phyloP scores from a whole-genome alignment of 2,329 filamentous ascomycete species.

The Ciborinia camelliae region DNA sequence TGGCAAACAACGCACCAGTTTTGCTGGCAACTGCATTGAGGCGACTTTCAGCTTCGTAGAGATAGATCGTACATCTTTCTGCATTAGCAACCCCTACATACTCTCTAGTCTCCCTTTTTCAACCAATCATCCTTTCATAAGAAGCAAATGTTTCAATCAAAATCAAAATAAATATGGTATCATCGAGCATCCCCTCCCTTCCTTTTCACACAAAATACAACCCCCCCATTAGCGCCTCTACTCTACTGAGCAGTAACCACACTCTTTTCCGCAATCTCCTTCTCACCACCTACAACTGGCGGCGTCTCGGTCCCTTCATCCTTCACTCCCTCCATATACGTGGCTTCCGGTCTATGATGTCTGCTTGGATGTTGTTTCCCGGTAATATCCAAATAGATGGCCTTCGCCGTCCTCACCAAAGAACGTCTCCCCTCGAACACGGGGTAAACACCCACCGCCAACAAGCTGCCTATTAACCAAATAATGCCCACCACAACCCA shows the following conservation, averaged over 20 bases:
- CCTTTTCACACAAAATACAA: neutral
- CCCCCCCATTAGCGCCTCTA: neutral
- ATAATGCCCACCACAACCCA: constrained; percentile 76
- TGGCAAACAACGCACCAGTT: neutral
- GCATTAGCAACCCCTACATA: neutral
- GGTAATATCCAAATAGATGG: constrained; percentile 59
- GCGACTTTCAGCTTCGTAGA: neutral
- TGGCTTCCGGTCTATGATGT: constrained; percentile 31
- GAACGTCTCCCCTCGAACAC: constrained; percentile 74
- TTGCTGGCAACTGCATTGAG: neutral
- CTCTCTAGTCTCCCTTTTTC: neutral
- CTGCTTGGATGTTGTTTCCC: constrained; percentile 39
- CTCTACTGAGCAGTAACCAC: constrained; percentile 1
- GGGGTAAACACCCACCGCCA: constrained; percentile 77
- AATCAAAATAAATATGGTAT: neutral
- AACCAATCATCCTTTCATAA: no score
- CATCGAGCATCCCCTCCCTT: neutral
- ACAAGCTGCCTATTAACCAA: constrained; percentile 71
- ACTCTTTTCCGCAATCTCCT: constrained; percentile 21
- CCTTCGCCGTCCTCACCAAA: constrained; percentile 56
- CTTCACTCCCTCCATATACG: constrained; percentile 32
- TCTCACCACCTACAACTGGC: constrained; percentile 25
- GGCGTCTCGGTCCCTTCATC: constrained; percentile 27
- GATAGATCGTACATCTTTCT: neutral
- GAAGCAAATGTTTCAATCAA: neutral